phyloP scores from a whole-genome alignment of 2,329 filamentous ascomycete genomes.

The Stachybotrys elegans region DNA sequence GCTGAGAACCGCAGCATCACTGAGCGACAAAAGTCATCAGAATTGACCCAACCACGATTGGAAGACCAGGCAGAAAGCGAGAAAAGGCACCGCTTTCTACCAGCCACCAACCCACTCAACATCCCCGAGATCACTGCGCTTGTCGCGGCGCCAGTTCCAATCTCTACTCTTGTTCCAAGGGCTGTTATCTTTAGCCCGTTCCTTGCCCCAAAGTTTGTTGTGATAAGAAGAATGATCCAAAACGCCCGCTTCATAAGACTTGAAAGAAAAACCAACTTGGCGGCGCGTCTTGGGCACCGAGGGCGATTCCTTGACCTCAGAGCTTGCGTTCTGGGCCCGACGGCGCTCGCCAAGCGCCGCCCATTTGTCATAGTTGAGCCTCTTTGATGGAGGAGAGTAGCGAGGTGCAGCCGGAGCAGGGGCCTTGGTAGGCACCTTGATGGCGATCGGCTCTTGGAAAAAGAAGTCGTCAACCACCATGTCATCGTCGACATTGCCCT shows the following conservation, averaged over 20 bases:
- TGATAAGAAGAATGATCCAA: constrained; percentile 39
- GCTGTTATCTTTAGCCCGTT: constrained; percentile 46
- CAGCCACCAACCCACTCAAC: constrained; percentile 95
- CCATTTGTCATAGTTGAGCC: constrained; percentile 73
- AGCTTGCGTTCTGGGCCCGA: constrained; percentile 55
- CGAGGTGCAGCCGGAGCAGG: constrained; percentile 37
- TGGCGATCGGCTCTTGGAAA: constrained; percentile 59
- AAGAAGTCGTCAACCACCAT: constrained; percentile 66
- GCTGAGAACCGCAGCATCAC: neutral
- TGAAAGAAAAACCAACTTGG: constrained; percentile 41
- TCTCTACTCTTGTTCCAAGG: constrained; percentile 56
- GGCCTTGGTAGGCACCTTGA: constrained; percentile 28
- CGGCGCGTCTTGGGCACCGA: constrained; percentile 43
- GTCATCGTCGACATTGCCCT: constrained; percentile 56
- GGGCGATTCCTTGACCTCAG: constrained; percentile 45
- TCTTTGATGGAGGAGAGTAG: constrained; percentile 65
- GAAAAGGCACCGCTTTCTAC: constrained; percentile 59
- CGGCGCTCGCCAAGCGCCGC: constrained; percentile 79
- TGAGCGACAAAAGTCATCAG: constrained; percentile 4
- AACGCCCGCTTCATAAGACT: constrained; percentile 42
- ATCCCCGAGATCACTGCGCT: constrained; percentile 65
- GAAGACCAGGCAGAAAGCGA: constrained; percentile 31
- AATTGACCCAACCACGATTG: constrained; percentile 57
- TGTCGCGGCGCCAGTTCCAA: constrained; percentile 59
- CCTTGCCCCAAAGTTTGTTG: constrained; percentile 31